Evolutionary conservation across 331 rosid species (phyloP), one percentile per base, ranked within the genome.

Genomic region (Stylosanthes scabra): DNA sequence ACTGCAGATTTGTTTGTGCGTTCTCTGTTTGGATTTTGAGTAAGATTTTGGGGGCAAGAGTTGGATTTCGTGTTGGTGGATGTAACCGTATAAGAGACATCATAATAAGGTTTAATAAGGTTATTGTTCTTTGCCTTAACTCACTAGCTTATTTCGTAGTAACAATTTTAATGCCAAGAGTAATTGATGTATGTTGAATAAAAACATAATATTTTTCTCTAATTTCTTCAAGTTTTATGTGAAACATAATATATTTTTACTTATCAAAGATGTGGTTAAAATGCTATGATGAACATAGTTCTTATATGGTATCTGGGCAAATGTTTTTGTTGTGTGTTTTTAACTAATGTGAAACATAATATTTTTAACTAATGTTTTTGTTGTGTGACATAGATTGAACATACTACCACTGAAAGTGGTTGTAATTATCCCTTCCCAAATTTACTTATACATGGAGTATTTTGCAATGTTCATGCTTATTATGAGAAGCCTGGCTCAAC

Each of bases 31-130:
- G 97, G 97, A 80, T 95, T 72, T 84, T 92, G 80, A 87, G 96
- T 76, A 82, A 81, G 60, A 68, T 82, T 68, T 74, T 92, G 52
- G 92, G 90, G 66, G 99, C 96, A 56, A 80, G 93, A 2, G 88
- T 95, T 59, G 83, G 83, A 70, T 95, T 92, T 83, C 92, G 87
- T 15, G 80, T 88, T 75, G 92, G 96, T 59, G 97, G 98, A 71
- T 87, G 90, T 86, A 92, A 83, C 59, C 84, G 92, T 78, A 70
- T 92, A 69, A 86, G 82, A 71, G 97, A 95, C 68, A 88, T 95
- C 11, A 84, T 67, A 34, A 83, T 95, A 84, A 89, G 86, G 88
- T 92, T 92, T 68, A 83, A 84, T 49, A 92, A 90, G 99, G 99
- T 95, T 31, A 31, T 31, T 81, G 61, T 64, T 58, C 70, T 71